Evolutionary conservation across 2,329 filamentous ascomycete species (phyloP), one percentile per base, ranked within the genome.

Genomic region (Basipetospora chlamydospora): DNA sequence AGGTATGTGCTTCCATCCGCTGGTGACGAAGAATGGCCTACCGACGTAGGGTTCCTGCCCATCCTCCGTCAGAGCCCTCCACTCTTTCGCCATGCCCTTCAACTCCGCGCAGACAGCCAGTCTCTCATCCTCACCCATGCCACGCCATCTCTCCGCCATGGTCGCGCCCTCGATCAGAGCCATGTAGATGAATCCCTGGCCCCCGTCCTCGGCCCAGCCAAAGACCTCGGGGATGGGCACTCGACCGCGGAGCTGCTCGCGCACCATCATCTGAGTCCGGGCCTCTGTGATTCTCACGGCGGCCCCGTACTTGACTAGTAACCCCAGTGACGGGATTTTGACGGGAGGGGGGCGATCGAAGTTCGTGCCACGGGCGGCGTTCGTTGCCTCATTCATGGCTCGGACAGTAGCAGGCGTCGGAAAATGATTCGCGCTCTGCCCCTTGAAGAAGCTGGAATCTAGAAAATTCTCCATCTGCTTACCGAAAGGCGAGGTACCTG

Each of bases 281-380:
- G 47, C 48, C 38, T 57, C 56, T 18, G 39, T 36, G 26, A 48
- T 22, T n/a, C 48, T 54, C 11, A 50, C 42, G 21, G 52, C 39
- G 31, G 43, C 45, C 37, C 55, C 51, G 37, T 55, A 59, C 39
- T 59, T 59, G 38, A 59, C 49, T 23, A 54, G 11, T 10, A 59
- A 41, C 2, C 49, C 49, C 15, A 57, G 41, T 5, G 49, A 52
- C 35, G 50, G 50, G 15, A 59, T 42, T 15, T 34, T 42, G 35
- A 58, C 53, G 12, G 53, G 54, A 2, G 46, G 36, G 11, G 54
- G 49, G 13, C 45, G 46, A 32, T 49, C 38, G 31, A 54, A 51
- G 4, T 21, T 39, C 35, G 28, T 39, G 11, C 42, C 44, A 29
- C 38, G 28, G 17, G 28, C 11, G 15, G 6, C 6, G 22, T 11